Evolutionary conservation across 208 protist genomes (phyloP).

Genomic region (Leishmania amazonensis): DNA sequence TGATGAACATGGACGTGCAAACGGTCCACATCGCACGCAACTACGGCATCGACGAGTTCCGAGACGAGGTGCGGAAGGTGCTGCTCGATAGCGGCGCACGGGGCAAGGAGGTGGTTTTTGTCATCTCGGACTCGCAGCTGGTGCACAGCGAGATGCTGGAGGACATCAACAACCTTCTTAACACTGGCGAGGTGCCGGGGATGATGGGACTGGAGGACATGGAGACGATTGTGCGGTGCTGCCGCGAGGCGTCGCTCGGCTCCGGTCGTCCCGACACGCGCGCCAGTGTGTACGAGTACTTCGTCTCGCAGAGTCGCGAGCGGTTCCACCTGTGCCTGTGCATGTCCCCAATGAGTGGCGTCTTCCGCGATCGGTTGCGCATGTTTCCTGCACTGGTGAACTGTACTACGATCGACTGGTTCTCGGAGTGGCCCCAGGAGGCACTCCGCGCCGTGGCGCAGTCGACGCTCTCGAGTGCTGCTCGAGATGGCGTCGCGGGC

Average conservation of each 20-base stretch:
- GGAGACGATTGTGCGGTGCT: slow-evolving; percentile 90
- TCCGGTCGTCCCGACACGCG: slow-evolving; percentile 89
- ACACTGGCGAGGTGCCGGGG: slow-evolving; percentile 96
- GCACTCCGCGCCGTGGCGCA: slow-evolving; percentile 91
- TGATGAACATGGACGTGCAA: slow-evolving; percentile 91
- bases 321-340: slow-evolving; percentile 95
- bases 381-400: slow-evolving; percentile 98
- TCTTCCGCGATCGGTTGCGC: slow-evolving; percentile 92
- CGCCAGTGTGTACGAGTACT: slow-evolving; percentile 89
- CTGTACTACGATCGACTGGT: slow-evolving; percentile 98
- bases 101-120: slow-evolving; percentile 91
- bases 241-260: slow-evolving; percentile 63
- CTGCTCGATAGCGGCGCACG: slow-evolving; percentile 81
- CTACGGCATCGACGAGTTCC: slow-evolving; percentile 94
- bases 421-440: slow-evolving; percentile 94
- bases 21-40: slow-evolving; percentile 87
- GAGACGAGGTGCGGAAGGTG: slow-evolving; percentile 93
- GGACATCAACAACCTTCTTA: slow-evolving; percentile 98
- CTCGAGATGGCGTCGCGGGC: slow-evolving; percentile 1
- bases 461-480: slow-evolving; percentile 17
- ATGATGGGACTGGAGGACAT: slow-evolving; percentile 95
- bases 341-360: slow-evolving; percentile 95
- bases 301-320: slow-evolving; percentile 92
- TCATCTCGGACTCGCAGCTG: slow-evolving; percentile 96
- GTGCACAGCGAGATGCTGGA: slow-evolving; percentile 95